Conservation (phyloP, 768 basidiomycete species). For the Suillus americanus region DNA sequence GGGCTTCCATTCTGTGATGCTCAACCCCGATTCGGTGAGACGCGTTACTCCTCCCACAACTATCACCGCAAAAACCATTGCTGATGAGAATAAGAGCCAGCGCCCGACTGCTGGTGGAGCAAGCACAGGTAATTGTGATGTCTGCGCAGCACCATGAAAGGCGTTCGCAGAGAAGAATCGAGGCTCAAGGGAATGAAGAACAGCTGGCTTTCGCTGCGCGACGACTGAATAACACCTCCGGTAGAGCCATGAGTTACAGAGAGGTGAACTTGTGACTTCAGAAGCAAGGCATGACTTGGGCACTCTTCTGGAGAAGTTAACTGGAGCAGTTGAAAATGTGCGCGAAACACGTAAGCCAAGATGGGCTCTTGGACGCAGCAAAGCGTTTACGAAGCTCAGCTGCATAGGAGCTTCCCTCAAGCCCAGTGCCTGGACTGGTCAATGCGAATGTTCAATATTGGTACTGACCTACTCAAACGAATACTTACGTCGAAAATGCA, state of each 20-base stretch:
- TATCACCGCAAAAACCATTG: slow-evolving; percentile 87
- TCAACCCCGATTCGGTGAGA: slow-evolving; percentile 94
- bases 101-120: slow-evolving; percentile 69
- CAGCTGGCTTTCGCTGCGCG: background rate
- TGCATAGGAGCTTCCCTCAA: slow-evolving; percentile 16
- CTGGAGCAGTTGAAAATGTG: background rate
- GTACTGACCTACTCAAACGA: background rate
- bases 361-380: slow-evolving; percentile 17
- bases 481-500: background rate
- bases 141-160: slow-evolving; percentile 14
- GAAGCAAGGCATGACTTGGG: slow-evolving; percentile 5
- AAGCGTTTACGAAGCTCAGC: slow-evolving; percentile 17
- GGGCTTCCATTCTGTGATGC: slow-evolving; percentile 97
- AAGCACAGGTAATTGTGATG: slow-evolving; percentile 50
- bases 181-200: slow-evolving; percentile 25
- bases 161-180: slow-evolving; percentile 41
- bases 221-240: slow-evolving; percentile 4
- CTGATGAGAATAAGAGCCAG: slow-evolving; percentile 86
- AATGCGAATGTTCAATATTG: background rate
- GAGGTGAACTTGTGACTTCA: background rate
- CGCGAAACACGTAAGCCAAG: slow-evolving; percentile 6
- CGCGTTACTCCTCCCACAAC: slow-evolving; percentile 96
- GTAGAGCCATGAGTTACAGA: slow-evolving; percentile 10
- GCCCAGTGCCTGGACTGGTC: background rate
- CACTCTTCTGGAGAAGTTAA: background rate